These are phyloP conservation scores for Pueraria montana DNA, from an alignment of 306 rosid species.

Conservation along the genomic window DNA sequence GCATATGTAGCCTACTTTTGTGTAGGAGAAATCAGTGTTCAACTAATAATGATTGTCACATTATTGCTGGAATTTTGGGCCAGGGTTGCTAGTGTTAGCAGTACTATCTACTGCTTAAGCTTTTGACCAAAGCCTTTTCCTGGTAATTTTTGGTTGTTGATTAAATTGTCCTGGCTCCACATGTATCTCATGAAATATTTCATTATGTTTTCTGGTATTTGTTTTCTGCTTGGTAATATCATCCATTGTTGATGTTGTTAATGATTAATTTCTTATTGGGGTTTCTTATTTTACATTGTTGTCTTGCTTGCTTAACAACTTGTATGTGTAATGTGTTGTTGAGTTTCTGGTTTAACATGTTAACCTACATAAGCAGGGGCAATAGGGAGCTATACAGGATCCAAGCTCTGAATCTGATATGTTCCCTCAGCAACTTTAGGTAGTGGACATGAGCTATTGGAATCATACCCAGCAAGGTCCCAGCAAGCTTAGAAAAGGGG, in stretches of 20 bases:
- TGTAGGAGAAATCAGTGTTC: too few relatives aligned
- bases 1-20: background rate
- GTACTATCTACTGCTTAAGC: background rate
- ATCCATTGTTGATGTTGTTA: background rate
- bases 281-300: background rate
- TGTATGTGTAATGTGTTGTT: background rate
- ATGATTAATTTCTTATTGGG: background rate
- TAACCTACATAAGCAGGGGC: constrained; percentile 61
- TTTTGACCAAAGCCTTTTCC: too few relatives aligned
- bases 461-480: constrained; percentile 85
- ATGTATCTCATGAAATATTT: background rate
- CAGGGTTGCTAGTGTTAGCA: background rate
- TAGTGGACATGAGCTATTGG: constrained; percentile 81
- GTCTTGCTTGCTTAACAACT: background rate
- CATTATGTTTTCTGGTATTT: too few relatives aligned
- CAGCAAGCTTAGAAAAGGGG: constrained; percentile 82
- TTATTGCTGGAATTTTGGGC: background rate
- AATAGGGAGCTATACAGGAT: constrained; percentile 84
- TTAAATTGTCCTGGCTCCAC: background rate
- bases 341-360: background rate
- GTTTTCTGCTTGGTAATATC: background rate
- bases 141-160: too few relatives aligned
- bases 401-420: constrained; percentile 68
- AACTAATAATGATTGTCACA: background rate
- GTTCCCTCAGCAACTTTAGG: constrained; percentile 82